Base-by-base conservation (phyloP, 2,329 filamentous ascomycete species). In the Colletotrichum karsti region DNA sequence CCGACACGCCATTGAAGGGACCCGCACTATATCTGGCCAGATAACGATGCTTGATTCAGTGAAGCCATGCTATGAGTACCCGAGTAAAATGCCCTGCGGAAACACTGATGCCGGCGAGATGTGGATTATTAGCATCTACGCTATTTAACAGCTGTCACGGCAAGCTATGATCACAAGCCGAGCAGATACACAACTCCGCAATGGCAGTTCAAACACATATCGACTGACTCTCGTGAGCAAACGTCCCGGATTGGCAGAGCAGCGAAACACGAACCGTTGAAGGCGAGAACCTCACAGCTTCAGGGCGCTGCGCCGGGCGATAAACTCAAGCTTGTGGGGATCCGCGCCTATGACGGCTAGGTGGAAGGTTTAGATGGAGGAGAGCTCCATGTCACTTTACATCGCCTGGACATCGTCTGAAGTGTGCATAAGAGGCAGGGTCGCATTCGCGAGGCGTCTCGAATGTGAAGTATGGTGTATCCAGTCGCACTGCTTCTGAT, bases 241-340 rank as follows among this genome's bases (percentile, higher is more conserved):
- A 30, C 22, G 18, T 53, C 50, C 18, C 10, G 28, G 26, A 35
- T 35, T 37, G 50, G 28, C 26, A 61, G 24, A 55, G 13, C 5
- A 54, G 20, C 7, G 33, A 54, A 24, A n/a, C n/a, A n/a, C n/a
- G n/a, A n/a, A 15, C 48, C 28, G 28, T 26, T 18, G 18, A 26
- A 35, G 20, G 48, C 48, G 48, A 53, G 26, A 33, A 4, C 26
- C 48, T 35, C 48, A 41, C 41, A 22, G n/a, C n/a, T 15, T 28
- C 53, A 56, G 35, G 53, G 35, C 22, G 55, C 37, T 30, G 46
- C 24, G 33, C 57, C 18, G 7, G 22, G 18, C 24, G 18, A 39
- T 48, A 62, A 55, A 10, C 58, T 63, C 63, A 50, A 66, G 50
- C 58, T 56, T 35, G 20, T 51, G 50, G 42, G 18, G 33, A 51